Conservation (phyloP, 345 rosid genomes). For the Corchorus capsularis region DNA sequence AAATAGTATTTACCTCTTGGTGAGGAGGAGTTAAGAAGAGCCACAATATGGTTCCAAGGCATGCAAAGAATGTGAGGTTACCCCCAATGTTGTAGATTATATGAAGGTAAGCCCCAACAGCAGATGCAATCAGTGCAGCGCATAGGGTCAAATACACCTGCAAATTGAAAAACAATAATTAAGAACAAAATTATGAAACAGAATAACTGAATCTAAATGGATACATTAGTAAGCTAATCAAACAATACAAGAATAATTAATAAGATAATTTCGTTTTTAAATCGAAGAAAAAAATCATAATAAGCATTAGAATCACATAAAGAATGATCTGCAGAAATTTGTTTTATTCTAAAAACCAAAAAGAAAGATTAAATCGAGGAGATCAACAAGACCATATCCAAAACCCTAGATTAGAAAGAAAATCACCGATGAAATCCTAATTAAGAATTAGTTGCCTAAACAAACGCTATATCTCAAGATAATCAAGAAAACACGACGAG, state of each 20-base stretch:
- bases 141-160: slow-evolving; percentile 83
- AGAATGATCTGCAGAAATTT: neutral
- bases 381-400: too few species aligned
- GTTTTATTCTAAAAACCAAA: too few species aligned
- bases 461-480: too few species aligned
- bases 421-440: too few species aligned
- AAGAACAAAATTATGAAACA: too few species aligned
- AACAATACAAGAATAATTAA: neutral
- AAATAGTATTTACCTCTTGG: slow-evolving; percentile 51
- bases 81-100: slow-evolving; percentile 88
- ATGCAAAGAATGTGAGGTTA: slow-evolving; percentile 66
- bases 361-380: too few species aligned
- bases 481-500: neutral
- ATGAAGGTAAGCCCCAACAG: slow-evolving; percentile 76
- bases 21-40: slow-evolving; percentile 55
- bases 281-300: neutral
- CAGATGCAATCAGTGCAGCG: slow-evolving; percentile 77
- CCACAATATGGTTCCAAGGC: slow-evolving; percentile 69
- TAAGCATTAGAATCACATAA: neutral
- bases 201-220: neutral
- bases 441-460: too few species aligned
- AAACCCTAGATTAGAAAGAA: too few species aligned
- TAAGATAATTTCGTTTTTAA: neutral
- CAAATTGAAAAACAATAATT: neutral
- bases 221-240: too few species aligned